Percentiles rank a stretch among this genome's conserved stretches.
These are phyloP conservation scores for Adansonia rubrostipa DNA, from an alignment of 441 rosid species.

Conservation along the genomic window DNA sequence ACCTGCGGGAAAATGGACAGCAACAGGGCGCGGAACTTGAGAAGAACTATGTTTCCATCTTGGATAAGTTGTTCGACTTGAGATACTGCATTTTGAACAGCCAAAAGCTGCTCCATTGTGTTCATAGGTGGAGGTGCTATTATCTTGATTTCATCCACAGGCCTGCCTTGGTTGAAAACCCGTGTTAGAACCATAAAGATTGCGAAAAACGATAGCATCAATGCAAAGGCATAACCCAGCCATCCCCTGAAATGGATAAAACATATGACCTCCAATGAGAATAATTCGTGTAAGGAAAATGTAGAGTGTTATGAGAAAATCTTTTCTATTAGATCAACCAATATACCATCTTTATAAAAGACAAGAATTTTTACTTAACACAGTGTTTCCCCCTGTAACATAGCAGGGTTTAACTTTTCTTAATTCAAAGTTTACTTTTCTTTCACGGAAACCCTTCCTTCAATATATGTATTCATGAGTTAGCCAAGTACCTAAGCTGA, in stretches of 20 bases:
- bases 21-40: constrained; percentile 77
- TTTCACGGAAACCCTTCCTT: not conserved
- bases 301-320: not conserved
- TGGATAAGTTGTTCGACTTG: constrained; percentile 75
- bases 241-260: constrained; percentile 61
- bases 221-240: constrained; percentile 63
- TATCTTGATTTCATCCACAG: constrained; percentile 62
- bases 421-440: not conserved
- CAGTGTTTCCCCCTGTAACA: not conserved
- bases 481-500: constrained; percentile 3
- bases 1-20: constrained; percentile 84
- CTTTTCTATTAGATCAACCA: not conserved
- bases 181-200: constrained; percentile 66
- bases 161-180: constrained; percentile 53
- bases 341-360: not conserved
- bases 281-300: constrained; percentile 21
- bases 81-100: constrained; percentile 84
- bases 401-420: not conserved
- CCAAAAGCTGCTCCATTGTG: constrained; percentile 94
- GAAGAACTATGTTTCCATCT: constrained; percentile 77
- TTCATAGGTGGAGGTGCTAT: constrained; percentile 77
- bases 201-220: constrained; percentile 45
- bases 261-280: constrained; percentile 18
- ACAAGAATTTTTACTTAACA: not conserved
- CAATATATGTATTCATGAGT: not conserved